A percentile compares a stretch with the other conserved stretches of the same genome.
Conservation (phyloP, 768 basidiomycete genomes). For the Tulasnella sp. region DNA sequence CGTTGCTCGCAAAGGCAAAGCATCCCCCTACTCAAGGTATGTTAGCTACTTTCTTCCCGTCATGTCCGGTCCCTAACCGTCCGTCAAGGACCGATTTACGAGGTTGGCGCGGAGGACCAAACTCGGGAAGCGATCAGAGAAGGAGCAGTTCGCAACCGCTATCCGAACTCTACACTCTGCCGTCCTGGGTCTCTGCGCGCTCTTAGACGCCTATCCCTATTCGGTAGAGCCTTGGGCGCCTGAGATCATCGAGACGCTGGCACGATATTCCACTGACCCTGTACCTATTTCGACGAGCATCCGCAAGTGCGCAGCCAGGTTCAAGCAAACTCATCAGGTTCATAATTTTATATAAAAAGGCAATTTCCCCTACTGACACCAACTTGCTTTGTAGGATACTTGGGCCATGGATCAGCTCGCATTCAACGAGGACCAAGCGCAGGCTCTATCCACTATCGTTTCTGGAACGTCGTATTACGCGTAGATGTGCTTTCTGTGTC, state of each 20-base stretch:
- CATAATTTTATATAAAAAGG: conserved; percentile 17
- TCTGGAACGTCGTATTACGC: conserved; percentile 84
- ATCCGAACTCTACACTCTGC: conserved; percentile 76
- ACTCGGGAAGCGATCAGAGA: conserved; percentile 70
- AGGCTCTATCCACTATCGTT: conserved; percentile 77
- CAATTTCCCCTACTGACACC: conserved; percentile 30
- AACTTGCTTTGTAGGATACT: conserved; percentile 57
- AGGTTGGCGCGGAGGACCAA: conserved; percentile 59
- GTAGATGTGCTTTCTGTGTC: conserved; percentile 10
- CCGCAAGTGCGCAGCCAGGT: conserved; percentile 75
- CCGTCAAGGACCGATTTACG: conserved; percentile 75
- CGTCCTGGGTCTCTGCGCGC: conserved; percentile 53
- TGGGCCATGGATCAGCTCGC: conserved; percentile 88
- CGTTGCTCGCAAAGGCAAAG: conserved; percentile 88
- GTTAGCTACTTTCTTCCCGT: conserved; percentile 36
- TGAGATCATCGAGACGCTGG: conserved; percentile 45
- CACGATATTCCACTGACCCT: conserved; percentile 44
- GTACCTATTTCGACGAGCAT: conserved; percentile 81
- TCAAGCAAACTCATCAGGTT: conserved; percentile 74
- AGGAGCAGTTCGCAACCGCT: conserved; percentile 65
- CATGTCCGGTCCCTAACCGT: not conserved
- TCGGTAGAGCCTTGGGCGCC: conserved; percentile 53
- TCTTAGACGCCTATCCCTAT: conserved; percentile 62
- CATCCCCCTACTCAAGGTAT: conserved; percentile 81
- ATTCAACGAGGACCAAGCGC: conserved; percentile 84